Percentiles rank a stretch among this genome's conserved stretches.
These are phyloP conservation scores for Fusarium nisikadoi DNA, from an alignment of 2,329 filamentous ascomycete genomes.

Conservation along the genomic window DNA sequence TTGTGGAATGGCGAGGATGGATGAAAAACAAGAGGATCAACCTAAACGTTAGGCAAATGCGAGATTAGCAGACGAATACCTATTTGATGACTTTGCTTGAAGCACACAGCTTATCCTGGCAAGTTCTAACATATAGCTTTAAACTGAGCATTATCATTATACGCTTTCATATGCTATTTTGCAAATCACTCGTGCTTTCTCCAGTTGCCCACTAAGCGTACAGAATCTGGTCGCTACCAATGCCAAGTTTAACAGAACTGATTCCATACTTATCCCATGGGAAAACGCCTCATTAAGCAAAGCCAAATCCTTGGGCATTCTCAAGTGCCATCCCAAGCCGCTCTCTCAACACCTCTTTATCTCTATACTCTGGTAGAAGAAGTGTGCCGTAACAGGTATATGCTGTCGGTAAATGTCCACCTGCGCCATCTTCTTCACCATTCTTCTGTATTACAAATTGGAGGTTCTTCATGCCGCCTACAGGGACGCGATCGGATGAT, in stretches of 20 bases:
- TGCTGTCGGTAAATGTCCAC: conserved; percentile 79
- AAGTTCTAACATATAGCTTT: not conserved
- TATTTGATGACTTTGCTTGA: not conserved
- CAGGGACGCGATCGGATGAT: conserved; percentile 88
- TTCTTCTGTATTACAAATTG: conserved; percentile 87
- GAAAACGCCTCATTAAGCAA: conserved; percentile 62
- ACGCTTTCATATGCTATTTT: conserved; percentile 2
- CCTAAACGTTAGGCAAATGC: conserved; percentile 92
- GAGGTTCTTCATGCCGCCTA: conserved; percentile 83
- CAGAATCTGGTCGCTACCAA: not conserved
- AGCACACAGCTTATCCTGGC: not conserved
- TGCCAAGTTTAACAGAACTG: not conserved
- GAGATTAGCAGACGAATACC: conserved; percentile 53
- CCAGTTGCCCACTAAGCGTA: not conserved
- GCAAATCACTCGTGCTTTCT: not conserved
- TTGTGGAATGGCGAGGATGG: conserved; percentile 83
- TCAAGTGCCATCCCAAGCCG: conserved; percentile 87
- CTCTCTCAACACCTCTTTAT: conserved; percentile 74
- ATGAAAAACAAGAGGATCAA: conserved; percentile 90
- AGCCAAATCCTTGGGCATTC: conserved; percentile 90
- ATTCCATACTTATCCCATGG: not conserved
- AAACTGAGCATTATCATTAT: not conserved
- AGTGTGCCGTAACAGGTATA: conserved; percentile 94
- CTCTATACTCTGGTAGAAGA: conserved; percentile 83
- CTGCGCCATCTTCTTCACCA: conserved; percentile 67